Conservation (phyloP, 2,329 filamentous ascomycete genomes). For the Sphaceloma murrayae region DNA sequence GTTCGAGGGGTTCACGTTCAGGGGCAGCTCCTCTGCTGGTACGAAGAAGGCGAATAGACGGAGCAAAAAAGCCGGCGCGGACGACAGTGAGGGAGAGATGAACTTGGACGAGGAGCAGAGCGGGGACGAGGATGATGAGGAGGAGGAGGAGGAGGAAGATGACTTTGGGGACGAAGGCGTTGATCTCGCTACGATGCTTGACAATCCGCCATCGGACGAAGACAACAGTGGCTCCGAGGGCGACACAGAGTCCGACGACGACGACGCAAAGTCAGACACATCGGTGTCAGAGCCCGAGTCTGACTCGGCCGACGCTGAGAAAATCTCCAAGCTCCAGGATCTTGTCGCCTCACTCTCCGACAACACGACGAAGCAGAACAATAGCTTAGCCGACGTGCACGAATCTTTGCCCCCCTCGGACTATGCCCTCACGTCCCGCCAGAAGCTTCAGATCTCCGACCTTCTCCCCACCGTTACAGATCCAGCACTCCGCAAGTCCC, state of each 20-base stretch:
- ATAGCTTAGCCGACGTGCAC: slow-evolving; percentile 37
- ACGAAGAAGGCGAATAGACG: slow-evolving; percentile 45
- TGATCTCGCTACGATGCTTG: slow-evolving; percentile 53
- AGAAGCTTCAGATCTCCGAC: slow-evolving; percentile 59
- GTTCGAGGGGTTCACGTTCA: slow-evolving; percentile 67
- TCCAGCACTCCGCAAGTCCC: slow-evolving; percentile 63
- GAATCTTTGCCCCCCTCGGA: slow-evolving; percentile 55
- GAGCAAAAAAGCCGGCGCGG: slow-evolving; percentile 16
- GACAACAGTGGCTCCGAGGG: slow-evolving; percentile 26
- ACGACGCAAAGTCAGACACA: slow-evolving; percentile 48
- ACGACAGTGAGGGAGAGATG: slow-evolving; percentile 30
- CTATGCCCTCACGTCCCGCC: slow-evolving; percentile 47
- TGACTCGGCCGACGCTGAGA: slow-evolving; percentile 38
- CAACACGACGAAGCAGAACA: slow-evolving; percentile 29
- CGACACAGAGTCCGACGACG: slow-evolving; percentile 38
- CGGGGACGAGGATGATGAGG: slow-evolving; percentile 33
- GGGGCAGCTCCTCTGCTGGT: slow-evolving; percentile 46
- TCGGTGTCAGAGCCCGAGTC: slow-evolving; percentile 39
- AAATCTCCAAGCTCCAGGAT: slow-evolving; percentile 55
- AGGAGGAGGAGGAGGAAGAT: slow-evolving; percentile 53
- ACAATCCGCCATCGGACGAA: slow-evolving; percentile 41
- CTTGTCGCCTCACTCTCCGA: slow-evolving; percentile 58
- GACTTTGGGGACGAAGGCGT: slow-evolving; percentile 56
- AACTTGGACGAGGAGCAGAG: slow-evolving; percentile 42
- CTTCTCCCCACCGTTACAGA: slow-evolving; percentile 65